Base-by-base conservation (phyloP, 371 early-diverging fungal genomes). In the Mucor piriformis region DNA sequence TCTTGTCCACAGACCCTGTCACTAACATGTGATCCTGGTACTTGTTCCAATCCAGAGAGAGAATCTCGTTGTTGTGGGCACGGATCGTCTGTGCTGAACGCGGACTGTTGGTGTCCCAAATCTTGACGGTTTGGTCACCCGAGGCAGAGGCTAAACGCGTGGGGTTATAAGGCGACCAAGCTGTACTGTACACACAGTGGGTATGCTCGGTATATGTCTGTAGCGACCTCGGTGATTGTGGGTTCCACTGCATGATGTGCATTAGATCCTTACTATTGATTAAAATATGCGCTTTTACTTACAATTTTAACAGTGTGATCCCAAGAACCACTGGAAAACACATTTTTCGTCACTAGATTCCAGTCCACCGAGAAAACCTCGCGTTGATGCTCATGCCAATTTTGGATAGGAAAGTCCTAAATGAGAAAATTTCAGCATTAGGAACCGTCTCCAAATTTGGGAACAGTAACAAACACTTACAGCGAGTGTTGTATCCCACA, bases 21-120 rank as follows among this genome's bases (percentile, higher is more conserved):
- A 88, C 94, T 21, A 96, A 64, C 33, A 85, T 74, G 50, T 88
- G 70, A 27, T 89, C 85, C 47, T 83, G 82, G 73, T 97, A 97
- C 73, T 96, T 96, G 81, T 95, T 95, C 96, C 96, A 97, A 64
- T 97, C 98, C 46, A 95, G 67, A 1, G 92, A 87, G 18, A 97
- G 73, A 7, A 94, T 83, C 66, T 97, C 96, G 58, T 90, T 89
- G 37, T 76, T 64, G 68, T 97, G 98, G 8, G 94, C 96, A n/a
- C 76, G 83, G 33, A 96, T 78, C 0, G 96, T 91, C 44, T 82
- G 84, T 10, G 83, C 63, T 0, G 93, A 87, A 27, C 81, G 75
- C 23, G 83, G 82, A 2, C 87, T 86, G 23, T 83, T 77, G 50
- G 86, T 81, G 64, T 95, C 95, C 98, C 97, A 97, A 16, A 95